These are phyloP conservation scores for Microdochium paspali DNA, from an alignment of 2,329 filamentous ascomycete species.

Conservation along the genomic window DNA sequence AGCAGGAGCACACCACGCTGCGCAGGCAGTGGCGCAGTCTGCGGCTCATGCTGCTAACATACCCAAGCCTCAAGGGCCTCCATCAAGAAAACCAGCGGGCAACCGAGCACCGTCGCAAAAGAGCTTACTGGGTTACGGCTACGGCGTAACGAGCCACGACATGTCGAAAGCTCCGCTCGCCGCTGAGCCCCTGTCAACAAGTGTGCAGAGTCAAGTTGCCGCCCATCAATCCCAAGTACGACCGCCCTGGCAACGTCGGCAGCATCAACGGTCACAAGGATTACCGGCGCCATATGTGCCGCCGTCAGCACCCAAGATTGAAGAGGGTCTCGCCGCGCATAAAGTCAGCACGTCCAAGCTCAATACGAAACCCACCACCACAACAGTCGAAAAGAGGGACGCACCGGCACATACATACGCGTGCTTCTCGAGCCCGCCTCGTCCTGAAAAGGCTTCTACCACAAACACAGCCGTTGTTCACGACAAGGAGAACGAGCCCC, in stretches of 20 bases:
- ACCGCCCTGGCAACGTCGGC: conserved; percentile 7
- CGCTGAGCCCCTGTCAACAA: not conserved
- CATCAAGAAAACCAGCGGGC: conserved; percentile 9
- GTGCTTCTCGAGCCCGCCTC: conserved; percentile 45
- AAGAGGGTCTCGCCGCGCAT: conserved; percentile 22
- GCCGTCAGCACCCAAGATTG: conserved; percentile 15
- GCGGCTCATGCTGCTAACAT: conserved; percentile 12
- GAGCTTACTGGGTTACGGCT: conserved; percentile 19
- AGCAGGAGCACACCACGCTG: conserved; percentile 41
- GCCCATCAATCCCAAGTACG: conserved; percentile 13
- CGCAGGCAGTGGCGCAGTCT: conserved; percentile 20
- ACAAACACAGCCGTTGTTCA: conserved; percentile 9
- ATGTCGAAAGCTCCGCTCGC: conserved; percentile 11
- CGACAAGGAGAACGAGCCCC: conserved; percentile 14
- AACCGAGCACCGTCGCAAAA: conserved; percentile 16
- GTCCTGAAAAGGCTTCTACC: conserved; percentile 7
- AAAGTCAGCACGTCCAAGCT: conserved; percentile 29
- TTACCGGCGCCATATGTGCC: conserved; percentile 2
- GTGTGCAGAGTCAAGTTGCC: conserved; percentile 1
- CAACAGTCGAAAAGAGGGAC: conserved; percentile 12
- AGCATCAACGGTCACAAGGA: conserved; percentile 6
- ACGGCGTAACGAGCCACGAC: conserved; percentile 19
- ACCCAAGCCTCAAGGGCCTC: conserved; percentile 3
- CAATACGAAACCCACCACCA: conserved; percentile 25
- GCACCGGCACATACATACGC: conserved; percentile 33